Percentiles rank a stretch among this genome's conserved stretches.
Conservation (phyloP, 192 early-diverging fungal species). For the Diversispora eburnea region DNA sequence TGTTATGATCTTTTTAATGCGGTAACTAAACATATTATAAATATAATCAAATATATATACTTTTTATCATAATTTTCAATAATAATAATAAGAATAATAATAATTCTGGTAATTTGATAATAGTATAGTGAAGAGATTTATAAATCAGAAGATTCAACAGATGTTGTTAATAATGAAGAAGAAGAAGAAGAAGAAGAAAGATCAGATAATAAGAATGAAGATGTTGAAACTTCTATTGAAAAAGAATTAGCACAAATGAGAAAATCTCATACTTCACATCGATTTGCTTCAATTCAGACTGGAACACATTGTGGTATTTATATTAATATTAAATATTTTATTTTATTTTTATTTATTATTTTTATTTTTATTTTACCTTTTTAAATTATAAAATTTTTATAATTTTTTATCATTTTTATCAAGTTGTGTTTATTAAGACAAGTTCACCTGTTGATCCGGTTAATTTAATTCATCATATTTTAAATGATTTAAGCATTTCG, state of each 20-base stretch:
- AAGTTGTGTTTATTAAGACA: constrained; percentile 52
- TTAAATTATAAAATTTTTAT: not conserved
- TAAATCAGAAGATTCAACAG: not conserved
- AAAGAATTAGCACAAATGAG: constrained; percentile 52
- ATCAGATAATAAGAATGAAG: constrained; percentile 28
- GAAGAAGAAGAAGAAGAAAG: constrained; percentile 29
- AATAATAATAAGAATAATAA: not conserved
- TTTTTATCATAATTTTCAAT: not conserved
- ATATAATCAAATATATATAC: not conserved
- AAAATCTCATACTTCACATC: constrained; percentile 39
- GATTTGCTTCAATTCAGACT: constrained; percentile 46
- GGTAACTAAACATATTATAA: constrained; percentile 30
- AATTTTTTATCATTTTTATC: not conserved
- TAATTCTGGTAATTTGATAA: not conserved
- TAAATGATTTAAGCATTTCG: constrained; percentile 36
- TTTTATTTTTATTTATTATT: not conserved
- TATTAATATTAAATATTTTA: not conserved
- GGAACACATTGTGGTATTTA: constrained; percentile 52
- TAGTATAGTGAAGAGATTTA: constrained; percentile 40
- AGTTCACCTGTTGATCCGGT: constrained; percentile 45
- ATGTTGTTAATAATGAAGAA: constrained; percentile 12
- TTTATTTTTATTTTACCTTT: not conserved
- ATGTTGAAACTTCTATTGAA: constrained; percentile 50
- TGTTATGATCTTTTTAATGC: constrained; percentile 46
- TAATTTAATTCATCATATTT: constrained; percentile 34